Percentiles rank a stretch among this genome's conserved stretches.
Conservation (phyloP, 805 yeast genomes). For the Saccharomycopsis schoenii region DNA sequence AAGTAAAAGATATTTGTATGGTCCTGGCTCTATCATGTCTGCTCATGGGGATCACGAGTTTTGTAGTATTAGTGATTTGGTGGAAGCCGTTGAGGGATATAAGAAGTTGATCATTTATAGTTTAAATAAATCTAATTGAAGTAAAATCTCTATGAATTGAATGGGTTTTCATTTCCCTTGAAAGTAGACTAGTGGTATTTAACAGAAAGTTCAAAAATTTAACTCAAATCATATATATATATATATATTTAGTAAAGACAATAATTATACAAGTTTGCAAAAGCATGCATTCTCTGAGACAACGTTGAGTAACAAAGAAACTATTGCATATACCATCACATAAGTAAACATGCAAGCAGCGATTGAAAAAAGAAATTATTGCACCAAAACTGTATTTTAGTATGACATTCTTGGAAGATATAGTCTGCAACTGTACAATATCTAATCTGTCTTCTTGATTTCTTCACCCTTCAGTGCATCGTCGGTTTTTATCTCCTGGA, state of each 20-base stretch:
- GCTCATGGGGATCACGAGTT: constrained; percentile 42
- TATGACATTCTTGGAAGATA: not conserved
- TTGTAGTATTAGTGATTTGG: constrained; percentile 31
- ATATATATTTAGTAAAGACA: no score
- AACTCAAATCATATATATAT: no score
- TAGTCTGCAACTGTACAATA: not conserved
- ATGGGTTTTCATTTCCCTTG: no score
- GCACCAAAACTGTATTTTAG: no score
- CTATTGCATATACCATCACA: no score
- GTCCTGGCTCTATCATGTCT: constrained; percentile 44
- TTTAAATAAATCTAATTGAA: not conserved
- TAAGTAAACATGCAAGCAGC: not conserved
- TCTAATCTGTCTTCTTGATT: not conserved
- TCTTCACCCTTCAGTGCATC: not conserved
- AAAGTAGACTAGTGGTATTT: no score
- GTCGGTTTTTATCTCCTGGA: not conserved
- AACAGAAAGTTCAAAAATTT: no score
- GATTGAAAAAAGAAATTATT: not conserved
- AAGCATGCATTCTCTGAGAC: no score
- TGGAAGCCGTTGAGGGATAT: constrained; percentile 34
- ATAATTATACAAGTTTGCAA: no score
- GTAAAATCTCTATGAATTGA: no score
- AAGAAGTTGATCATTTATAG: constrained; percentile 25
- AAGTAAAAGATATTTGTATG: constrained; percentile 33
- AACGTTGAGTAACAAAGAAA: no score